phyloP scores from a whole-genome alignment of 2,329 filamentous ascomycete genomes.

The Cordyceps militaris region DNA sequence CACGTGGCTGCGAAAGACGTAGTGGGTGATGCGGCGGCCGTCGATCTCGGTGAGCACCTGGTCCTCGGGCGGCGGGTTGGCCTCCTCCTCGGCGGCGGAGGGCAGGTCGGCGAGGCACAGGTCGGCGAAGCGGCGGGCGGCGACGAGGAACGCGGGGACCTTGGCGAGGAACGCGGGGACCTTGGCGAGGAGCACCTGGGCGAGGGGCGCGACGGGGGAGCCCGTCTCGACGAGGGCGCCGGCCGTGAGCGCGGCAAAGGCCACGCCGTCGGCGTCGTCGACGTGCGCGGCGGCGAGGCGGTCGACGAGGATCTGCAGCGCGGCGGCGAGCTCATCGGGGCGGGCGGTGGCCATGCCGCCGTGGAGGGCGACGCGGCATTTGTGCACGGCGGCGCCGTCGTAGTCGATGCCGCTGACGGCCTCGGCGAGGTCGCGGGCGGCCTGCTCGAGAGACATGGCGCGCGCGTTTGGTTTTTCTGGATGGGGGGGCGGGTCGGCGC shows the following conservation, averaged over 20 bases:
- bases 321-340: not conserved
- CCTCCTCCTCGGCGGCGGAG: not conserved
- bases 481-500: not conserved
- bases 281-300: not conserved
- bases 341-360: not conserved
- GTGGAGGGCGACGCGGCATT: slow-evolving; percentile 8
- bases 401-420: slow-evolving; percentile 12
- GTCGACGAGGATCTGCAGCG: not conserved
- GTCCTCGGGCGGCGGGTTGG: not conserved
- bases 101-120: not conserved
- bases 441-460: slow-evolving; percentile 10
- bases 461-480: not conserved
- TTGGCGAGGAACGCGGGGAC: not conserved
- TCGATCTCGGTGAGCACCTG: slow-evolving; percentile 3
- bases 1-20: not conserved
- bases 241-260: slow-evolving; percentile 5
- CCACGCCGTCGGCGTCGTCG: slow-evolving; percentile 6
- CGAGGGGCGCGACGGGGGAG: not conserved
- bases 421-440: slow-evolving; percentile 2
- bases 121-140: slow-evolving; percentile 5
- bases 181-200: not conserved
- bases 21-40: slow-evolving; percentile 7
- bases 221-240: slow-evolving; percentile 7
- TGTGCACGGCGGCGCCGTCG: slow-evolving; percentile 5
- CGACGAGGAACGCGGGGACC: not conserved